Percentiles rank a stretch among this genome's conserved stretches.
Evolutionary conservation across 108 stramenopile species (phyloP).

Genomic region (Aurantiochytrium sp.): DNA sequence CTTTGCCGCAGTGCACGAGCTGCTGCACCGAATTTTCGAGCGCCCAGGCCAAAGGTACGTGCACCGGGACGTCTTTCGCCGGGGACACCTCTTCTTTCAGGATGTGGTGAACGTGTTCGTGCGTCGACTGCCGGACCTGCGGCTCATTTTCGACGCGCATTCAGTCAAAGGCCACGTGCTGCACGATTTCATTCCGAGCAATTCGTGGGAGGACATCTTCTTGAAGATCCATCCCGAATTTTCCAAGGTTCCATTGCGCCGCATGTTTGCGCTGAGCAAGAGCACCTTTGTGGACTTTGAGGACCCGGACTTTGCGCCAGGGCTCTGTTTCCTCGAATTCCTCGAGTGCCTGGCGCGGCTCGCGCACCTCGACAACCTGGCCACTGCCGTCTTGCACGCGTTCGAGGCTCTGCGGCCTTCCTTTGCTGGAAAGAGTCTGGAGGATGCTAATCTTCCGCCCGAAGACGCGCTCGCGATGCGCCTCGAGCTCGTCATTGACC

Average conservation of each 20-base stretch:
- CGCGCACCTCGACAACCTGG: neutral
- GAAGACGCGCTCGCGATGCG: neutral
- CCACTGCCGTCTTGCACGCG: neutral
- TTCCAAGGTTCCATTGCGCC: neutral
- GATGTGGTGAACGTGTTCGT: constrained; percentile 2
- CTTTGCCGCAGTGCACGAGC: neutral
- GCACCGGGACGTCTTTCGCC: neutral
- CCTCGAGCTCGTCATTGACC: neutral
- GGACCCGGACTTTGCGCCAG: constrained; percentile 17
- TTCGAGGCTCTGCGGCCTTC: no score
- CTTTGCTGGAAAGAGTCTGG: neutral
- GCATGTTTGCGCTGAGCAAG: constrained; percentile 16
- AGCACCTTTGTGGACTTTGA: constrained; percentile 18
- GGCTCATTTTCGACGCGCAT: neutral
- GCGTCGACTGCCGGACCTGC: neutral
- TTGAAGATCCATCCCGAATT: neutral
- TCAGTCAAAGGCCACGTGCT: constrained; percentile 10
- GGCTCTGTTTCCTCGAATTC: constrained; percentile 22
- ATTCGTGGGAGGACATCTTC: neutral
- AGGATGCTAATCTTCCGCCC: no score
- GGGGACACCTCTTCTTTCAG: neutral
- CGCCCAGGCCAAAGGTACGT: neutral
- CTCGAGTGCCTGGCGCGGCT: neutral
- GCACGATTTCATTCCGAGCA: neutral
- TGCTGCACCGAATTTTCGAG: neutral